phyloP scores from a whole-genome alignment of 352 stramenopile species.

The Phytophthora pisi region DNA sequence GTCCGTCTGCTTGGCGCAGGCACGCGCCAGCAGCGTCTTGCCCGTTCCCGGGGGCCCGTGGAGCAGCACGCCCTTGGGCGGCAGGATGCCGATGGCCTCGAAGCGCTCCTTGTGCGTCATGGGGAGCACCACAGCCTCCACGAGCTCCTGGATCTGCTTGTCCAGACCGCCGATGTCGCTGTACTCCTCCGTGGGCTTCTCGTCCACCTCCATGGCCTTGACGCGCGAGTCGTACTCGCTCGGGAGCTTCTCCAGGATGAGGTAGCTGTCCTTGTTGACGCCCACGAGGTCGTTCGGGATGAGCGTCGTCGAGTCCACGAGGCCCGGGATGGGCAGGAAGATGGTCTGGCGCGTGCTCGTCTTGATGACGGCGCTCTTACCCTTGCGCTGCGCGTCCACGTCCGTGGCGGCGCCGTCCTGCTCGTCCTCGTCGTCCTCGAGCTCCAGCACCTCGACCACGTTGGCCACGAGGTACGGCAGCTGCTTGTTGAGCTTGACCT shows the following conservation, averaged over 20 bases:
- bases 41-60: conserved; percentile 97
- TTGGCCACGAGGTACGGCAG: conserved; percentile 99
- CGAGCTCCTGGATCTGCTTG: conserved; percentile 99
- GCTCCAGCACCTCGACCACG: conserved; percentile 94
- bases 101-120: conserved; percentile 99
- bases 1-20: conserved; percentile 98
- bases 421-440: conserved; percentile 93
- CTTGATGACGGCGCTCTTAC: conserved; percentile 97
- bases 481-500: conserved; percentile 99
- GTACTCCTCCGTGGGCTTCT: conserved; percentile 95
- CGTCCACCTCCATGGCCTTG: conserved; percentile 98
- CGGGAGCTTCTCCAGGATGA: conserved; percentile 99
- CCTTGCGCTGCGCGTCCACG: conserved; percentile 90
- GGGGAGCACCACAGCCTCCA: conserved; percentile 97
- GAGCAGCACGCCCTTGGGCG: conserved; percentile 97
- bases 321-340: conserved; percentile 97
- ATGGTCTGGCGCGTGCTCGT: conserved; percentile 98
- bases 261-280: conserved; percentile 99
- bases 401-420: conserved; percentile 94
- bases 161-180: conserved; percentile 96
- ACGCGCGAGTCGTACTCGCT: conserved; percentile 98
- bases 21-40: conserved; percentile 98
- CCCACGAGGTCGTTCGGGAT: conserved; percentile 98
- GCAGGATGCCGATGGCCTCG: conserved; percentile 95
- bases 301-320: conserved; percentile 95